Evolutionary conservation across 1,284 basidiomycete species (phyloP).

Genomic region (Chiua sp.): DNA sequence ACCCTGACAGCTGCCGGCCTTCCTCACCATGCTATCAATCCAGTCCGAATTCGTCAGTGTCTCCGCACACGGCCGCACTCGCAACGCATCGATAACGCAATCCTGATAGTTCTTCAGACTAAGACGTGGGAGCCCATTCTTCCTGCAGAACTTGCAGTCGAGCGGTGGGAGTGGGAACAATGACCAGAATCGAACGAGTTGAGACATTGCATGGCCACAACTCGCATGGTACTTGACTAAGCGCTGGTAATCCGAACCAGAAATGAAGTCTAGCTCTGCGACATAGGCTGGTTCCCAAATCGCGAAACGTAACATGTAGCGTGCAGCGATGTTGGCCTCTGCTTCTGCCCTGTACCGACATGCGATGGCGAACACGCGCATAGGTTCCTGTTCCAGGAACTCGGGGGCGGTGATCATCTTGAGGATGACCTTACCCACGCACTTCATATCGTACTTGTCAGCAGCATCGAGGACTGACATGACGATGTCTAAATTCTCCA

Average conservation of each 20-base stretch:
- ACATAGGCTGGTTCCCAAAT: slow-evolving; percentile 41
- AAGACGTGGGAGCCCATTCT: slow-evolving; percentile 38
- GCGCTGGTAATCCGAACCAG: slow-evolving; percentile 50
- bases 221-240: slow-evolving; percentile 49
- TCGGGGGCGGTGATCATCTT: slow-evolving; percentile 40
- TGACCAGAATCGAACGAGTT: slow-evolving; percentile 37
- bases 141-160: slow-evolving; percentile 40
- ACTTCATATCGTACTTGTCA: slow-evolving; percentile 44
- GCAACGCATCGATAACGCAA: slow-evolving; percentile 37
- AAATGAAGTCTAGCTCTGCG: slow-evolving; percentile 49
- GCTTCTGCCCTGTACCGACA: slow-evolving; percentile 48
- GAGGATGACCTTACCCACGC: slow-evolving; percentile 39
- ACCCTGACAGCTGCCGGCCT: slow-evolving; percentile 33
- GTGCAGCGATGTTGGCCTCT: slow-evolving; percentile 50
- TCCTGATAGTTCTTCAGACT: slow-evolving; percentile 38
- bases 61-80: slow-evolving; percentile 36
- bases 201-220: slow-evolving; percentile 47
- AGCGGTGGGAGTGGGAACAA: slow-evolving; percentile 34
- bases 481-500: slow-evolving; percentile 37
- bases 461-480: slow-evolving; percentile 41
- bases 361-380: slow-evolving; percentile 59
- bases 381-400: slow-evolving; percentile 50
- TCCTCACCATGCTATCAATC: slow-evolving; percentile 36
- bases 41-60: slow-evolving; percentile 36
- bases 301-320: slow-evolving; percentile 48